Base-by-base conservation (phyloP, 148 eudicot species). In the Nyssa sinensis region DNA sequence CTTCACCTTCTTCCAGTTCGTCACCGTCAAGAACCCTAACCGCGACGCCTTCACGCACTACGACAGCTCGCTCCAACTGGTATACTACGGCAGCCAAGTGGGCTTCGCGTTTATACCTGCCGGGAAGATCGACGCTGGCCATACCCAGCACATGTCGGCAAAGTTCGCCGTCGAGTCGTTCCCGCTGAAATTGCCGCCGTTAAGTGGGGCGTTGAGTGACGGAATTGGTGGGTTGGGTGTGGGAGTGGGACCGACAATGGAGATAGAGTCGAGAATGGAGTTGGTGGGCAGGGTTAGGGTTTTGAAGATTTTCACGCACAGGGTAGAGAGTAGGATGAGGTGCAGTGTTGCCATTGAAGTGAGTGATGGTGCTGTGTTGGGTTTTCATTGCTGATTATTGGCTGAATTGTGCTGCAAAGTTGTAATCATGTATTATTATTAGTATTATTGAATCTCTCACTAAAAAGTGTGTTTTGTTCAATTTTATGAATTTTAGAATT, bases 101-200 rank as follows among this genome's bases (percentile, higher is more conserved):
- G 98, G 98, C 23, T 75, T 85, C 69, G 86, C 90, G 11, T 86
- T 89, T 78, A 92, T 95, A 65, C 98, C 98, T 23, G 96, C 98
- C 14, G 97, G 92, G 25, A 73, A 75, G 64, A 95, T 95, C 76
- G 83, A 74, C 35, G 91, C 83, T 31, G 93, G 98, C 6, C 73
- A 81, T 57, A 86, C 88, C 7, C 94, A 89, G 85, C 84, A 79
- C 41, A 82, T 95, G 83, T 80, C 97, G 6, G 98, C 98, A 13
- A 90, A 86, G 23, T 92, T 95, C 68, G 82, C 83, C n/a, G 90
- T 95, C n/a, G 70, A 81, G 64, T 64, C 79, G 6, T 83, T 87
- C n/a, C 91, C 88, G 11, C 24, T 82, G 53, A 71, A 78, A 65
- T 69, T 53, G 66, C 37, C 9, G 30, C 65, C 59, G 25, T 67